Evolutionary conservation across 1,139 yeast genomes (phyloP), one percentile per base, ranked within the genome.

Genomic region (Taphrina flavorubra): DNA sequence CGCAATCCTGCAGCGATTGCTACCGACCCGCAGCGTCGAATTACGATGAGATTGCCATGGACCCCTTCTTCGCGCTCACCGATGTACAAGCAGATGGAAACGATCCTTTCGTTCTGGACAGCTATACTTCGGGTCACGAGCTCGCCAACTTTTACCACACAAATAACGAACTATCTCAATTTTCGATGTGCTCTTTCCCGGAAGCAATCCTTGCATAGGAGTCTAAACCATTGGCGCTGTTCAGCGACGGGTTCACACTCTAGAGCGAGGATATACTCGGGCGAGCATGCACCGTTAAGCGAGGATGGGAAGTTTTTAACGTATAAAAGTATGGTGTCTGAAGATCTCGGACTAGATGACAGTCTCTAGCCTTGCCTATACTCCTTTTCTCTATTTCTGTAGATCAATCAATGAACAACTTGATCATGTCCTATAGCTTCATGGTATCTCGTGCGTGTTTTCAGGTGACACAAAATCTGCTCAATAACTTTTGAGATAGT

Each of bases 1-100:
- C 67, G 67, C 67, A 63, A 53, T 63, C 67, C 67, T 53, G 67
- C 67, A 63, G 67, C 55, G 67, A 63, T 53, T 63, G 67, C 53
- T 34, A 44, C 31, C 25, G 67, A 44, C 67, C 67, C 59, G 67
- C 67, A 63, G 67, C 67, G 67, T 55, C 67, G 59, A 53, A 47
- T 47, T 40, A 49, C 42, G 51, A 37, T 53, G 58, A 14, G 42
- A 31, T 39, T 20, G 13, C 42, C 67, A 18, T 40, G 51, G 67
- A 46, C 46, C 13, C 55, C 49, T 20, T 60, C 65, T 49, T 47
- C 65, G 7, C 55, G 65, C 7, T 36, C 56, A n/a, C 46, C 65
- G 47, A 47, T 36, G 42, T 49, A 34, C 47, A 47, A 37, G 37
- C 65, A 37, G 56, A 60, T 60, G 65, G 37, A 25, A n/a, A n/a